Evolutionary conservation across 371 early-diverging fungal species (phyloP).

Genomic region (Amoeboradix gromovi): DNA sequence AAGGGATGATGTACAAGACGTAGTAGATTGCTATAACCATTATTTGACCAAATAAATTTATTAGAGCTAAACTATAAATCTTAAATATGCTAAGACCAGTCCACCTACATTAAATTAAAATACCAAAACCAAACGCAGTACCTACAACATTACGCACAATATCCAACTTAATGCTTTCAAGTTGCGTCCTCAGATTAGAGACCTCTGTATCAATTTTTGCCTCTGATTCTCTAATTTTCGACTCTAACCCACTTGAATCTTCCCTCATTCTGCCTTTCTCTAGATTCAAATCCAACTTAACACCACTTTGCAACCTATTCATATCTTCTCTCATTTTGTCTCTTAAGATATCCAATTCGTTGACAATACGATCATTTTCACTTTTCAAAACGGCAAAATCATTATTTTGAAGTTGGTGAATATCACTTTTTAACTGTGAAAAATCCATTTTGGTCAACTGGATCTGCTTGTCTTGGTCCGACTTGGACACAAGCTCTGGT

Average conservation of each 20-base stretch:
- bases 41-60: neutral
- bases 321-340: conserved; percentile 50
- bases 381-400: conserved; percentile 52
- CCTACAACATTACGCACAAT: neutral
- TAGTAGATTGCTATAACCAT: conserved; percentile 18
- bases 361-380: conserved; percentile 44
- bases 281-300: conserved; percentile 50
- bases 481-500: neutral
- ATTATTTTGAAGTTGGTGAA: conserved; percentile 59
- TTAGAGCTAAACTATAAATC: neutral
- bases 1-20: conserved; percentile 51
- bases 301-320: conserved; percentile 48
- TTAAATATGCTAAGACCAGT: neutral
- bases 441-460: conserved; percentile 39
- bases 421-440: conserved; percentile 51
- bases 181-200: conserved; percentile 42
- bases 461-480: neutral
- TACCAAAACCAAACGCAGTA: neutral
- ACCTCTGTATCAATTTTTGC: conserved; percentile 65
- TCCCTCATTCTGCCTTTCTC: conserved; percentile 66
- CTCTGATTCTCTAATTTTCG: conserved; percentile 56
- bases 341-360: conserved; percentile 44
- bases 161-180: conserved; percentile 45
- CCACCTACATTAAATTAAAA: neutral
- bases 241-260: conserved; percentile 38